phyloP scores from a whole-genome alignment of 768 basidiomycete species.

The Panus rudis region DNA sequence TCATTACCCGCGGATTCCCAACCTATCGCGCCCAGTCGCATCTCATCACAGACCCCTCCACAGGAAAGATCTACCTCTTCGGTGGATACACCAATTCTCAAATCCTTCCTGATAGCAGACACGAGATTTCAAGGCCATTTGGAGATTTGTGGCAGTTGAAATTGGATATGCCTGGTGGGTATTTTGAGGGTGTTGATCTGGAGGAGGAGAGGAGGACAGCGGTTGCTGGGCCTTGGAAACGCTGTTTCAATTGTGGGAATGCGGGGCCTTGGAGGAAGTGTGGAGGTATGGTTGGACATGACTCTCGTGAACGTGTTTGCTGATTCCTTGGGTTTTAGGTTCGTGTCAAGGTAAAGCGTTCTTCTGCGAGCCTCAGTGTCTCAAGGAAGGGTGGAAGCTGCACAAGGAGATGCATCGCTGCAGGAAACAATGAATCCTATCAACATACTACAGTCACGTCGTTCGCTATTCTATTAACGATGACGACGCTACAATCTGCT shows the following conservation, averaged over 20 bases:
- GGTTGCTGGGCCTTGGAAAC: slow-evolving; percentile 32
- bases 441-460: too few relatives aligned
- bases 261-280: slow-evolving; percentile 35
- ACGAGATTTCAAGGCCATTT: slow-evolving; percentile 24
- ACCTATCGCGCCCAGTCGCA: slow-evolving; percentile 32
- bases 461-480: too few relatives aligned
- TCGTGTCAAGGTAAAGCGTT: slow-evolving; percentile 12
- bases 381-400: slow-evolving; percentile 15
- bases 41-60: slow-evolving; percentile 27
- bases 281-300: slow-evolving; percentile 27
- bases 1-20: slow-evolving; percentile 34
- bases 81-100: slow-evolving; percentile 36
- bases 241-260: slow-evolving; percentile 33
- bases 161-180: slow-evolving; percentile 29
- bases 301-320: too few relatives aligned
- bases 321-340: too few relatives aligned
- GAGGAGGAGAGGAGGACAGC: slow-evolving; percentile 32
- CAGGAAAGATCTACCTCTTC: slow-evolving; percentile 31
- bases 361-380: slow-evolving; percentile 13
- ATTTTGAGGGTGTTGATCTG: slow-evolving; percentile 30
- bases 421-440: too few relatives aligned
- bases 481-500: too few relatives aligned
- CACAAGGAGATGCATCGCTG: slow-evolving; percentile 14
- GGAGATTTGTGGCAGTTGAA: slow-evolving; percentile 34
- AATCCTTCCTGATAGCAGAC: slow-evolving; percentile 26